Conservation (phyloP, 768 basidiomycete species). For the Auriscalpium vulgare region DNA sequence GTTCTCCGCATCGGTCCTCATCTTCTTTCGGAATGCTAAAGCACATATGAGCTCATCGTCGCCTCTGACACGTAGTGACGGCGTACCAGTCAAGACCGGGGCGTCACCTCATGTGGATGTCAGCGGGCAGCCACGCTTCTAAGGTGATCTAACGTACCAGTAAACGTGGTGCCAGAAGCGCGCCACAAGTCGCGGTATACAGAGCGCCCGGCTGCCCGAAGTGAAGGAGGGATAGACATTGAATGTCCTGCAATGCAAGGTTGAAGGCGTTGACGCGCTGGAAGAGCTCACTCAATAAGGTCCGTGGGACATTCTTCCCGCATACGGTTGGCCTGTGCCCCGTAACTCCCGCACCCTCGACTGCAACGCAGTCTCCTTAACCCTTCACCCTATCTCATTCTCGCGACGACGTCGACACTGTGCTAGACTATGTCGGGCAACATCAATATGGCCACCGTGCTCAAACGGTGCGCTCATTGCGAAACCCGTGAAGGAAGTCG, state of each 20-base stretch:
- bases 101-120: slow-evolving; percentile 40
- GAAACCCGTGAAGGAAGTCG: not conserved
- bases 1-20: slow-evolving; percentile 49
- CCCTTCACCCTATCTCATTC: not conserved
- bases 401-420: not conserved
- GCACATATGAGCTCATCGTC: not conserved
- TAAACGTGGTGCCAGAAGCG: slow-evolving; percentile 58
- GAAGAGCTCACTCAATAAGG: not conserved
- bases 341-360: not conserved
- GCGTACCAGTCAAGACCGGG: slow-evolving; percentile 43
- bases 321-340: not conserved
- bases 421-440: slow-evolving; percentile 8
- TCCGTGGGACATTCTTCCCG: not conserved
- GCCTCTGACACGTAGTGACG: slow-evolving; percentile 6
- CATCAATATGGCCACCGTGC: slow-evolving; percentile 13
- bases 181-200: slow-evolving; percentile 69
- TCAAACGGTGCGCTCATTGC: slow-evolving; percentile 9
- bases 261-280: not conserved
- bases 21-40: slow-evolving; percentile 66
- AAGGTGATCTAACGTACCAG: slow-evolving; percentile 28
- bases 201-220: slow-evolving; percentile 60
- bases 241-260: not conserved
- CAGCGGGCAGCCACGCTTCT: not conserved
- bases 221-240: slow-evolving; percentile 44
- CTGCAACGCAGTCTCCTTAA: not conserved